Evolutionary conservation across 345 rosid species (phyloP).

Genomic region (Linum lewisii): DNA sequence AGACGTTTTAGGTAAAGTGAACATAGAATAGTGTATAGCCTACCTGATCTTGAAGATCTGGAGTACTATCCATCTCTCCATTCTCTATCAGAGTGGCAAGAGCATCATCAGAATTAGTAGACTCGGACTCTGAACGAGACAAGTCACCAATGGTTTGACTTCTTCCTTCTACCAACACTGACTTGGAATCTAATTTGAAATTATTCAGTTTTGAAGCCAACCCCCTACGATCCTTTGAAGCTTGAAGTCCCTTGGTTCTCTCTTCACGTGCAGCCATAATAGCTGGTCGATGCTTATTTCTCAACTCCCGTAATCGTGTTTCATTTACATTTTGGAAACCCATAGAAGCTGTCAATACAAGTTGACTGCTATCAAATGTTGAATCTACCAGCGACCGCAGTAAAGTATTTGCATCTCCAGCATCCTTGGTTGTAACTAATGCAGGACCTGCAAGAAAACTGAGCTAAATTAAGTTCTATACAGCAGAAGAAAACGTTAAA

Average conservation of each 20-base stretch:
- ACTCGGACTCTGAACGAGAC: slow-evolving; percentile 65
- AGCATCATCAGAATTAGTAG: slow-evolving; percentile 63
- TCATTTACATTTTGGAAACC: slow-evolving; percentile 92
- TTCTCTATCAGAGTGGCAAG: slow-evolving; percentile 61
- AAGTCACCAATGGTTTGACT: slow-evolving; percentile 52
- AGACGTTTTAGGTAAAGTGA: not conserved
- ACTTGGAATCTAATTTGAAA: slow-evolving; percentile 71
- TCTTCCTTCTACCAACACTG: slow-evolving; percentile 45
- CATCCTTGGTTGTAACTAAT: slow-evolving; percentile 94
- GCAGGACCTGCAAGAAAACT: slow-evolving; percentile 71
- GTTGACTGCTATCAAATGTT: slow-evolving; percentile 99
- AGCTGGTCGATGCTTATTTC: slow-evolving; percentile 81
- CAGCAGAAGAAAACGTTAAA: slow-evolving; percentile 12
- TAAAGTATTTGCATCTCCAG: slow-evolving; percentile 97
- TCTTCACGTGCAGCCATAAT: slow-evolving; percentile 76
- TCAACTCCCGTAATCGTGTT: slow-evolving; percentile 60
- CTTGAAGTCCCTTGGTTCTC: slow-evolving; percentile 90
- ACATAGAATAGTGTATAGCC: not conserved
- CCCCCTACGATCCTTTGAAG: slow-evolving; percentile 79
- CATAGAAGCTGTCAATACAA: slow-evolving; percentile 97
- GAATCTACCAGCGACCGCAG: slow-evolving; percentile 93
- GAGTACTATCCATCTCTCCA: slow-evolving; percentile 57
- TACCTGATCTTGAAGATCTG: slow-evolving; percentile 94
- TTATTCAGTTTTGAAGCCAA: slow-evolving; percentile 82
- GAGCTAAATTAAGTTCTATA: slow-evolving; percentile 27